Evolutionary conservation across 2,329 filamentous ascomycete species (phyloP).

Genomic region (Gyromitra esculenta): DNA sequence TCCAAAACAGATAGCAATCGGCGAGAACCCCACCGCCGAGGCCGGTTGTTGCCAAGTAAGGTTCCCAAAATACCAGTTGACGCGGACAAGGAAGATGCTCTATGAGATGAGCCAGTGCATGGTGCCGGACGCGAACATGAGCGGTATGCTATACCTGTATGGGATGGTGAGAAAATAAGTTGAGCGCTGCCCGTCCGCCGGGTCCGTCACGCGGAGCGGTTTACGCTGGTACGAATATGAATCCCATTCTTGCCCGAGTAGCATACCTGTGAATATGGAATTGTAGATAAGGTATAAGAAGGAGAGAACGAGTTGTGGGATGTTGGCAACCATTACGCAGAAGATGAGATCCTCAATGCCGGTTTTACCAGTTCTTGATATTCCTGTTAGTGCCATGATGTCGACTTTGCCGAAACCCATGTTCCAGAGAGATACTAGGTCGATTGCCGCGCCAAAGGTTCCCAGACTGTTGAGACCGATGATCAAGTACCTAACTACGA

Average conservation of each 20-base stretch:
- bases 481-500: neutral
- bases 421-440: neutral
- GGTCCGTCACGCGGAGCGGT: slow-evolving; percentile 62
- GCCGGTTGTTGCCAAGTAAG: neutral
- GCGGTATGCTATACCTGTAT: slow-evolving; percentile 62
- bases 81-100: slow-evolving; percentile 62
- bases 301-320: slow-evolving; percentile 1
- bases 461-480: neutral
- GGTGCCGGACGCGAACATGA: slow-evolving; percentile 59
- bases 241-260: slow-evolving; percentile 64
- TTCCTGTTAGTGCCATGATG: neutral
- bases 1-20: slow-evolving; percentile 54
- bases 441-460: neutral
- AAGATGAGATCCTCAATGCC: neutral
- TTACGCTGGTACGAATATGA: slow-evolving; percentile 60
- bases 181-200: slow-evolving; percentile 61
- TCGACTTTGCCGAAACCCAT: neutral
- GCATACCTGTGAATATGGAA: slow-evolving; percentile 63
- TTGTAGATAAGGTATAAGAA: slow-evolving; percentile 59
- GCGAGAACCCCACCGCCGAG: slow-evolving; percentile 18
- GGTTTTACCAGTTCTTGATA: too few species aligned
- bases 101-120: slow-evolving; percentile 66
- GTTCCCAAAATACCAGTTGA: slow-evolving; percentile 50
- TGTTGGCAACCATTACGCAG: neutral
- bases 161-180: slow-evolving; percentile 64